Evolutionary conservation across 1,139 yeast genomes (phyloP), one percentile per base, ranked within the genome.

Genomic region (Yamadazyma membranifaciens): DNA sequence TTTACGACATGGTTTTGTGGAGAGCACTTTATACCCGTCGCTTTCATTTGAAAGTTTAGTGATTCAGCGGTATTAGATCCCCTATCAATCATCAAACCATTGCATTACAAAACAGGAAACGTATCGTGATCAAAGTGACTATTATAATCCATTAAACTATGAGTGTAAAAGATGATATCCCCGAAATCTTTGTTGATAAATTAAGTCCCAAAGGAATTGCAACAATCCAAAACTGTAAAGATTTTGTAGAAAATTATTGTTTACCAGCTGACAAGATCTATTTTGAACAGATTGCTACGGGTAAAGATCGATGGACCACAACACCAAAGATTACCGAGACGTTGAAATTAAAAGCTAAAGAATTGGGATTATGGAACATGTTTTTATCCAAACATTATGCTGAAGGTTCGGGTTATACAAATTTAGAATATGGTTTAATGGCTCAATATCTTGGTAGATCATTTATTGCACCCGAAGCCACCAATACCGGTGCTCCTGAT

Each of bases 371-470:
- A 25, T 81, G 87, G 87, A 81, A 82, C 57, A 60, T 82, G 67
- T 82, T 81, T 53, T 64, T 82, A 43, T 75, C 82, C 33, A 68
- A 73, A 38, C 74, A 71, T 47, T 80, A 80, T 57, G 56, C 68
- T 11, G 84, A 81, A 48, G 83, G 85, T 25, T 80, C 86, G 2
- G 85, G 84, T 9, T 81, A 57, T 57, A 69, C 85, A 41, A 82
- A 82, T 56, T 63, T 82, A 52, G 88, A 82, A 55, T 82, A 82
- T 54, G 87, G 84, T 0, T 62, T 82, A 43, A 81, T 82, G 87
- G 85, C 86, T 1, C 80, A 78, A 52, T 80, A 80, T 51, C 67
- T 82, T 58, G 88, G 88, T 16, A 67, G 80, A 41, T 69, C 80
- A 2, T 63, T 65, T 41, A 57, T 71, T 39, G 86, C 80, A 1